A percentile compares a stretch with the other conserved stretches of the same genome.
These are phyloP conservation scores for Pneumocystis carinii DNA, from an alignment of 1,139 yeast species.

Conservation along the genomic window DNA sequence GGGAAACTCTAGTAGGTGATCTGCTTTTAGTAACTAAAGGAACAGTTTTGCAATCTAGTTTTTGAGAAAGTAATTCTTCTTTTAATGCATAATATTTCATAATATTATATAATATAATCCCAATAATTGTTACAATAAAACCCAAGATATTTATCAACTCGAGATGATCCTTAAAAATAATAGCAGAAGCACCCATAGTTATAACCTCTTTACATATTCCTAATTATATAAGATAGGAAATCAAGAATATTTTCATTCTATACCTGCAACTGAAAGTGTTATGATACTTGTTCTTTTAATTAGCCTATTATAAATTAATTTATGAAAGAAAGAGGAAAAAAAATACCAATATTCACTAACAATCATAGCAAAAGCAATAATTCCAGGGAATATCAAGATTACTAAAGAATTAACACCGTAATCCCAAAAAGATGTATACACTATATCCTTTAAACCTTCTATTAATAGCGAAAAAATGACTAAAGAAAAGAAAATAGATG, in stretches of 20 bases:
- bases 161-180: conserved; percentile 62
- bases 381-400: conserved; percentile 63
- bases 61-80: conserved; percentile 2
- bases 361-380: conserved; percentile 81
- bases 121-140: conserved; percentile 53
- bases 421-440: conserved; percentile 47
- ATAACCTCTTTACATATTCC: conserved; percentile 86
- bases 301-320: conserved; percentile 29
- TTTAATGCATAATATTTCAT: conserved; percentile 15
- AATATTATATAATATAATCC: conserved; percentile 64
- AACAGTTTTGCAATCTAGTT: neutral
- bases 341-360: conserved; percentile 47
- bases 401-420: conserved; percentile 37
- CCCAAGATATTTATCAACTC: conserved; percentile 62
- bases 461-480: conserved; percentile 44
- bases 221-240: neutral
- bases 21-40: neutral
- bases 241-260: neutral
- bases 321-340: neutral
- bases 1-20: conserved; percentile 1
- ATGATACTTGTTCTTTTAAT: conserved; percentile 70
- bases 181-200: conserved; percentile 56
- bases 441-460: conserved; percentile 50
- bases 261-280: conserved; percentile 58
- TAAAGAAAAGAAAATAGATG: conserved; percentile 58